These are phyloP conservation scores for Cucurbita pepo DNA, from an alignment of 306 rosid genomes.

Conservation along the genomic window DNA sequence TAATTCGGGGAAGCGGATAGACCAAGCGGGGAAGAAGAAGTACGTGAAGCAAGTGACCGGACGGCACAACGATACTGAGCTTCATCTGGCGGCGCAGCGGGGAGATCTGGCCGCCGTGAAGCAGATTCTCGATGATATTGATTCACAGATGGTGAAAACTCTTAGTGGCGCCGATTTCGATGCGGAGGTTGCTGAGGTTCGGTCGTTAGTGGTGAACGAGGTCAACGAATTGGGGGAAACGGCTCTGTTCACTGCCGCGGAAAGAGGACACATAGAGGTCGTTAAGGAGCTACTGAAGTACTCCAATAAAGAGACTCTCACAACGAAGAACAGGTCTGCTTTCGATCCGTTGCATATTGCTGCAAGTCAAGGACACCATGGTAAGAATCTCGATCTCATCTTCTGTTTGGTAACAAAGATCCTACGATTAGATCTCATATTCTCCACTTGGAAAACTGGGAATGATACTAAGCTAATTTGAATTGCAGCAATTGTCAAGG, in stretches of 20 bases:
- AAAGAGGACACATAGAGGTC: conserved; percentile 65
- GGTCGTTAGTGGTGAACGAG: conserved; percentile 69
- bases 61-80: conserved; percentile 83
- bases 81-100: conserved; percentile 92
- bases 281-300: conserved; percentile 71
- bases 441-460: not conserved
- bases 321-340: conserved; percentile 53
- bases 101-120: conserved; percentile 82
- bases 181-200: conserved; percentile 80
- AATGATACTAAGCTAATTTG: not conserved
- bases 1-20: conserved; percentile 89
- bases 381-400: conserved; percentile 22
- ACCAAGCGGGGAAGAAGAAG: conserved; percentile 90
- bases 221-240: conserved; percentile 88
- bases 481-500: conserved; percentile 73
- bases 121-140: conserved; percentile 68
- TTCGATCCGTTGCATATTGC: conserved; percentile 85
- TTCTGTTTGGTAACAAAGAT: not conserved
- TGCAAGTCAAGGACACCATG: conserved; percentile 78
- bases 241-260: conserved; percentile 78
- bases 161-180: conserved; percentile 44
- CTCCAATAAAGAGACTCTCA: conserved; percentile 36
- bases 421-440: not conserved
- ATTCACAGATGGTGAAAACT: conserved; percentile 55
- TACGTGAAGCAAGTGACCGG: conserved; percentile 98